Evolutionary conservation across 208 protist genomes (phyloP).

Genomic region (Leishmania martiniquensis): DNA sequence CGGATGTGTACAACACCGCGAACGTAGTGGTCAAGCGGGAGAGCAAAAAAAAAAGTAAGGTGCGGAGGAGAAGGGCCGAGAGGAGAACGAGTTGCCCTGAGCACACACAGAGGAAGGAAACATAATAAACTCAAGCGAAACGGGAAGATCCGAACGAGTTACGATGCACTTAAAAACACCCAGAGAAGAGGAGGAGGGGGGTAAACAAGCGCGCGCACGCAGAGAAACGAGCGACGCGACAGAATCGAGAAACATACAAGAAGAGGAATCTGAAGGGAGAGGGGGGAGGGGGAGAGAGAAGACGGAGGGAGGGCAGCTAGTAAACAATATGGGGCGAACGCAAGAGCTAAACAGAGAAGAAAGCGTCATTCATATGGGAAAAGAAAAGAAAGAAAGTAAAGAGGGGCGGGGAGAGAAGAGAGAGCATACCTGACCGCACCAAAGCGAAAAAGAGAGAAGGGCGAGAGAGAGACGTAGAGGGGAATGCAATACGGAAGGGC

Average conservation of each 20-base stretch:
- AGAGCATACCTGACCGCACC: neutral
- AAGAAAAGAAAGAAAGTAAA: neutral
- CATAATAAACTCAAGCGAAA: slow-evolving; percentile 3
- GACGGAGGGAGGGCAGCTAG: neutral
- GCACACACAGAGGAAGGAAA: neutral
- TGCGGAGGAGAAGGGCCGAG: no score
- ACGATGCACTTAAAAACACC: neutral
- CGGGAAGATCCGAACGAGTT: neutral
- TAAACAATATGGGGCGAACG: neutral
- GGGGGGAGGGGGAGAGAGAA: no score
- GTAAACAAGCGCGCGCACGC: no score
- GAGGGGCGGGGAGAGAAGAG: neutral
- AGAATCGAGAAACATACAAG: neutral
- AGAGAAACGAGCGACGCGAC: neutral
- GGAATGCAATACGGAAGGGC: neutral
- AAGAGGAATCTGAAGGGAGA: no score
- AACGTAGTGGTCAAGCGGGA: no score
- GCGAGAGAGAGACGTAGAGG: neutral
- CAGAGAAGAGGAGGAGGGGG: neutral
- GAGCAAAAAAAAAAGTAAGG: no score
- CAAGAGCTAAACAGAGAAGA: neutral
- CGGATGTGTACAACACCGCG: no score
- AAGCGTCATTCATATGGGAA: neutral
- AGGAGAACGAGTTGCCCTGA: slow-evolving; percentile 9
- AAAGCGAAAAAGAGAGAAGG: neutral